These are phyloP conservation scores for Colletotrichum lini DNA, from an alignment of 2,329 filamentous ascomycete species.

Conservation along the genomic window DNA sequence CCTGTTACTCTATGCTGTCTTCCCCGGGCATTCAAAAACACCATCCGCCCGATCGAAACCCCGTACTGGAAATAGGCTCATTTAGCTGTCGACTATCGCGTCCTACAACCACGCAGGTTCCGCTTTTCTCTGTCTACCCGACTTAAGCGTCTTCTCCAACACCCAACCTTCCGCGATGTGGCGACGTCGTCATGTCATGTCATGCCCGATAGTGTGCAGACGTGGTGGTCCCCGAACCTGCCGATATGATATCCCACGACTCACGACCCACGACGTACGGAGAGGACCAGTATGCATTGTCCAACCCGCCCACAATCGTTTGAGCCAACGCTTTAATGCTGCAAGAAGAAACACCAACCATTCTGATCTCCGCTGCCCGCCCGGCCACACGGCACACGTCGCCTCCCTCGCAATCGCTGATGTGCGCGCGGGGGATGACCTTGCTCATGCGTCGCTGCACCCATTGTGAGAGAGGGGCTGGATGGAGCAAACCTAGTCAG, in stretches of 20 bases:
- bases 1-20: neutral
- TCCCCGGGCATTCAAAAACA: neutral
- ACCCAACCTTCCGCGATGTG: neutral
- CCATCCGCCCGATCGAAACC: neutral
- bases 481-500: constrained; percentile 25
- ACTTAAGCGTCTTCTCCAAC: neutral
- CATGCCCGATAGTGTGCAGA: neutral
- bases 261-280: constrained; percentile 10
- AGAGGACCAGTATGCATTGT: neutral
- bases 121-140: neutral
- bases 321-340: constrained; percentile 35
- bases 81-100: constrained; percentile 2
- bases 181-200: constrained; percentile 19
- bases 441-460: constrained; percentile 27
- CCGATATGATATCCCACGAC: constrained; percentile 29
- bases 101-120: neutral
- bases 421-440: constrained; percentile 35
- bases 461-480: constrained; percentile 29
- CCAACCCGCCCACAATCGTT: constrained; percentile 1
- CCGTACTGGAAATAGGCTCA: neutral
- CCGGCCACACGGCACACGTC: constrained; percentile 2
- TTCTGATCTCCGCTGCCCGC: neutral
- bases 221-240: constrained; percentile 7
- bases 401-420: constrained; percentile 24
- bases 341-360: neutral